Evolutionary conservation across 208 protist species (phyloP).

Genomic region (Trypanosoma grayi): DNA sequence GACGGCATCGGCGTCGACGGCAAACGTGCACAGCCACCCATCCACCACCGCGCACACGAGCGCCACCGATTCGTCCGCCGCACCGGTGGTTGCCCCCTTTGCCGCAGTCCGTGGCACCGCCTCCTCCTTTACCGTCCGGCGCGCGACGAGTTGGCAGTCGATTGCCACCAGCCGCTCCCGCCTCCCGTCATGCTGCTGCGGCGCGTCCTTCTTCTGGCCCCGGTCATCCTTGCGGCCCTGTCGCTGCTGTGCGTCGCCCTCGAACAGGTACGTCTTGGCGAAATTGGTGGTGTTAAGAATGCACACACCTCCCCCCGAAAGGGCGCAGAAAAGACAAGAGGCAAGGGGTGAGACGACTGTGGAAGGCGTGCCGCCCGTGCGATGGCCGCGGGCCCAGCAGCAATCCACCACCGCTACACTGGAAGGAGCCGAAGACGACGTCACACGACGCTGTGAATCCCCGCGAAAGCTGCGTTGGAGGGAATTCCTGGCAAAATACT

Average conservation of each 20-base stretch:
- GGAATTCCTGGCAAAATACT: constrained; percentile 48
- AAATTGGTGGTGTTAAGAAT: constrained; percentile 68
- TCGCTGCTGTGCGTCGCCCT: constrained; percentile 17
- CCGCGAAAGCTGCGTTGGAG: constrained; percentile 41
- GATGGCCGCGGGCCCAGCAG: constrained; percentile 35
- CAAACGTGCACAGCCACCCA: constrained; percentile 18
- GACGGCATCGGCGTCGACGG: constrained; percentile 6
- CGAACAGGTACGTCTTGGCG: constrained; percentile 67
- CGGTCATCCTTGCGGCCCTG: background rate
- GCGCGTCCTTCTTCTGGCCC: background rate
- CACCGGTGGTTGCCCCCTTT: background rate
- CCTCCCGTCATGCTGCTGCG: background rate
- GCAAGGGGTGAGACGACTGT: constrained; percentile 46
- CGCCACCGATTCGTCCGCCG: background rate
- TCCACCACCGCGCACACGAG: constrained; percentile 17
- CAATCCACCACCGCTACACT: constrained; percentile 51
- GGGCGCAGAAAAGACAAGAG: constrained; percentile 53
- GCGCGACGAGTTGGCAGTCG: constrained; percentile 15
- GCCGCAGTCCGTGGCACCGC: background rate
- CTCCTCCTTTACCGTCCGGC: constrained; percentile 1
- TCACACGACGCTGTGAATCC: constrained; percentile 51
- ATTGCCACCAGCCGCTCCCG: constrained; percentile 17
- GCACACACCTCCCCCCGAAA: constrained; percentile 61
- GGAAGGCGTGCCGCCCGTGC: constrained; percentile 24
- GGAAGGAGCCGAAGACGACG: constrained; percentile 44